Conservation (phyloP, 2,329 filamentous ascomycete species). For the Xylaria sp. region DNA sequence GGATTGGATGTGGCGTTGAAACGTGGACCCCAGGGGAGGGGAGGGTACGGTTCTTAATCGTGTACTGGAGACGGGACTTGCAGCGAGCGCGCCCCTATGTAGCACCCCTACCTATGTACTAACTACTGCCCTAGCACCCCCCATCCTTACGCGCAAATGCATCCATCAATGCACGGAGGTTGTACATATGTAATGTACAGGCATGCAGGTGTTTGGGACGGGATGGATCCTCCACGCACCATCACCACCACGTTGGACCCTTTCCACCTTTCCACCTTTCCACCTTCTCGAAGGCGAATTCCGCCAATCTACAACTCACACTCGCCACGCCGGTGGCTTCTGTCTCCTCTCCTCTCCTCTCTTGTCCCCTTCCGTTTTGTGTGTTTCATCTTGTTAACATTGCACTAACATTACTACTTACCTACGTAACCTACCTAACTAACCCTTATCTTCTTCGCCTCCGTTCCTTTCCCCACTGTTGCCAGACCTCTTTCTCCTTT, state of each 20-base stretch:
- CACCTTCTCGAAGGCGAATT: background rate
- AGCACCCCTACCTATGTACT: too few relatives aligned
- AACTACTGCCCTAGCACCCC: background rate
- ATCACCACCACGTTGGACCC: background rate
- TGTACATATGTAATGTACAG: background rate
- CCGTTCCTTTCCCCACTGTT: background rate
- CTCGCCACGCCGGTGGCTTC: background rate
- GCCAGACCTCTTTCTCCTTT: background rate
- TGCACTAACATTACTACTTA: background rate
- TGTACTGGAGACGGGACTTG: too few relatives aligned
- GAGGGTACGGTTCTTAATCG: too few relatives aligned
- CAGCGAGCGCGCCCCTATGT: too few relatives aligned
- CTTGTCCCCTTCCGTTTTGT: background rate
- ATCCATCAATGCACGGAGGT: background rate
- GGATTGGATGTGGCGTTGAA: conserved; percentile 3
- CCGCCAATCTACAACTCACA: background rate
- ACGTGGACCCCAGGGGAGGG: background rate
- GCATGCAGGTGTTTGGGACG: background rate
- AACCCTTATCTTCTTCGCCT: background rate
- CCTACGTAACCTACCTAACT: too few relatives aligned
- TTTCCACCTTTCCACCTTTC: too few relatives aligned
- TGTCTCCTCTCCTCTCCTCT: background rate
- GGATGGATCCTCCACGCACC: background rate
- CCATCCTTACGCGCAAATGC: background rate
- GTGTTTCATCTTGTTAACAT: background rate